Percentiles rank a stretch among this genome's conserved stretches.
phyloP scores from a whole-genome alignment of 139 green algal species.

The Chlamydomonas urium region DNA sequence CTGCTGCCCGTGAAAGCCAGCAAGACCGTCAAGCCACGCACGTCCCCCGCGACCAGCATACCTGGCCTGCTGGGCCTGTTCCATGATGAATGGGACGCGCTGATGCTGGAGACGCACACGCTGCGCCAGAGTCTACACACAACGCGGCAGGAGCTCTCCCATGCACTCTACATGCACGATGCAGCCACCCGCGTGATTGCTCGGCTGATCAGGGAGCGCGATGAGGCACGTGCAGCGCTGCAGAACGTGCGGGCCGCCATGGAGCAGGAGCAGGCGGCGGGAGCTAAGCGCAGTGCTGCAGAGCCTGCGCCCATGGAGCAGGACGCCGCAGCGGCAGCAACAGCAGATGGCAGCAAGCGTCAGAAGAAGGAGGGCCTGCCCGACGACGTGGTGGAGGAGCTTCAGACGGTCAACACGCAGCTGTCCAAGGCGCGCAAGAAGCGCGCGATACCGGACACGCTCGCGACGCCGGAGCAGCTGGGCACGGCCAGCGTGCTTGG shows the following conservation, averaged over 20 bases:
- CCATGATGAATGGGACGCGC: slow-evolving; percentile 95
- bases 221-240: slow-evolving; percentile 61
- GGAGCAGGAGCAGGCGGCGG: slow-evolving; percentile 3
- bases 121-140: slow-evolving; percentile 73
- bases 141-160: slow-evolving; percentile 79
- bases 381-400: slow-evolving; percentile 35
- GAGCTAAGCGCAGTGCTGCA: slow-evolving; percentile 6
- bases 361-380: slow-evolving; percentile 34
- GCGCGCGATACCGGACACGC: slow-evolving; percentile 52
- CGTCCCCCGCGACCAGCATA: slow-evolving; percentile 77
- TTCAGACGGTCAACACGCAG: slow-evolving; percentile 29
- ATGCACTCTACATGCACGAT: slow-evolving; percentile 96
- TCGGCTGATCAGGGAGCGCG: slow-evolving; percentile 69
- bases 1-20: slow-evolving; percentile 71
- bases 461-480: slow-evolving; percentile 68
- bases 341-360: slow-evolving; percentile 29
- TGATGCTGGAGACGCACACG: slow-evolving; percentile 85
- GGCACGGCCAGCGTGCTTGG: slow-evolving; percentile 41
- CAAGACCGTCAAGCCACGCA: slow-evolving; percentile 79
- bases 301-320: slow-evolving; percentile 6
- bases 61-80: slow-evolving; percentile 88
- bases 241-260: slow-evolving; percentile 31
- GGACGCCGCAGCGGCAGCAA: slow-evolving; percentile 28
- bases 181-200: slow-evolving; percentile 87
- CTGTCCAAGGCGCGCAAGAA: slow-evolving; percentile 80